phyloP scores from a whole-genome alignment of 192 early-diverging fungal species.

The Mycoemilia scoparia region DNA sequence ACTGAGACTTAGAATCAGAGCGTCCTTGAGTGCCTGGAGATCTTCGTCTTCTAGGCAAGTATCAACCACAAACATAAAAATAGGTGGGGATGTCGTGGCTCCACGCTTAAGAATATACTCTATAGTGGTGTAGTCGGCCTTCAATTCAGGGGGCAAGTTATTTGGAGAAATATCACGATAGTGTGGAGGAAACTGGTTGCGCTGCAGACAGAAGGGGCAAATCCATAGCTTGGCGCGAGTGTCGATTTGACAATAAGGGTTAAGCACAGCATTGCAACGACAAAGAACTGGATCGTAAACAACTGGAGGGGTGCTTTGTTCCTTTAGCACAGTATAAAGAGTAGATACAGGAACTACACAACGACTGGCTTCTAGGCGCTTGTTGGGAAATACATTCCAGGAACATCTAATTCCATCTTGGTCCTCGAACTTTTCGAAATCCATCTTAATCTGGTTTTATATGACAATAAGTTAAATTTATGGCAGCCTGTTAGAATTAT shows the following conservation, averaged over 20 bases:
- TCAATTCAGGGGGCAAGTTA: slow-evolving; percentile 84
- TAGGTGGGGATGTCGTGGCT: slow-evolving; percentile 66
- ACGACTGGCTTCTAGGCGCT: slow-evolving; percentile 81
- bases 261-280: slow-evolving; percentile 90
- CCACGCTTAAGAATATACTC: slow-evolving; percentile 83
- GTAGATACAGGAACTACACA: slow-evolving; percentile 85
- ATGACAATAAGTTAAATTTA: no score
- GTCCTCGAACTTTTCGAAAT: slow-evolving; percentile 82
- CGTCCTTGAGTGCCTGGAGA: slow-evolving; percentile 88
- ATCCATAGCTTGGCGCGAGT: slow-evolving; percentile 92
- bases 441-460: no score
- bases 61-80: slow-evolving; percentile 94
- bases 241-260: slow-evolving; percentile 97
- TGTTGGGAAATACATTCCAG: slow-evolving; percentile 95
- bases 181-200: slow-evolving; percentile 94
- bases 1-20: slow-evolving; percentile 74
- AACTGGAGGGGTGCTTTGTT: slow-evolving; percentile 71
- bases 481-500: no score
- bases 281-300: slow-evolving; percentile 97
- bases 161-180: slow-evolving; percentile 86
- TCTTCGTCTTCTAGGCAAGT: slow-evolving; percentile 92
- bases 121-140: slow-evolving; percentile 84
- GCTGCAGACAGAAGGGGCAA: slow-evolving; percentile 93
- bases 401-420: slow-evolving; percentile 87
- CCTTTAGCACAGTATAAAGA: slow-evolving; percentile 89